Conservation (phyloP, 1,284 basidiomycete species). For the Leccinum holopus region DNA sequence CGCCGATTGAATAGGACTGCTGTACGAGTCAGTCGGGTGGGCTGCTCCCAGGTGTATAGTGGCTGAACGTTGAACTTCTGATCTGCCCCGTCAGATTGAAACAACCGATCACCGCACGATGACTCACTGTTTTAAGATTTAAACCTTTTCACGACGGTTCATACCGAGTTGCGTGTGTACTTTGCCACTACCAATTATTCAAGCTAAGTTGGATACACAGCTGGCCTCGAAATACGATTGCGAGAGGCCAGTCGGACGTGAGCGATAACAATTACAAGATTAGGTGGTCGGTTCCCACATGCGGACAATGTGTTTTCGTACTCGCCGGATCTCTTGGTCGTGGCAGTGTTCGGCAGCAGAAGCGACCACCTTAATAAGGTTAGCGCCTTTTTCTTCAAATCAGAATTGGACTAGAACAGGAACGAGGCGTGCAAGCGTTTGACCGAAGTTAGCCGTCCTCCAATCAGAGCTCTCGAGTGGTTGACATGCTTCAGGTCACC, state of each 20-base stretch:
- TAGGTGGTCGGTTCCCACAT: neutral
- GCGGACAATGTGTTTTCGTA: slow-evolving; percentile 2
- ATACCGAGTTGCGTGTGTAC: neutral
- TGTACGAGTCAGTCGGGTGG: neutral
- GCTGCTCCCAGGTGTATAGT: neutral
- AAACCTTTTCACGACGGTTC: neutral
- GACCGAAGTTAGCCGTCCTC: neutral
- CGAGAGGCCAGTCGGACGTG: neutral
- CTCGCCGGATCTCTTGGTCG: neutral
- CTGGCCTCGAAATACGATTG: neutral
- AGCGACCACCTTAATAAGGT: neutral
- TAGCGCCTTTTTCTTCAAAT: neutral
- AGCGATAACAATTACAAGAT: neutral
- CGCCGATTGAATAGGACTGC: neutral
- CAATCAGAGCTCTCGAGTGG: neutral
- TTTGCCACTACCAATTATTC: neutral
- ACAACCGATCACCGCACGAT: slow-evolving; percentile 7
- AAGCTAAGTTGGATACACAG: neutral
- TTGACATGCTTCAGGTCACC: neutral
- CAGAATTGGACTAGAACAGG: slow-evolving; percentile 2
- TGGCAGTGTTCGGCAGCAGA: neutral
- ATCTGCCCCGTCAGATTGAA: slow-evolving; percentile 12
- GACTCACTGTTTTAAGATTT: slow-evolving; percentile 11
- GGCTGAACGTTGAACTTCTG: slow-evolving; percentile 9
- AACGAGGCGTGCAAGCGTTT: neutral